Evolutionary conservation across 257 asterid species (phyloP).

Genomic region (Apocynum venetum): DNA sequence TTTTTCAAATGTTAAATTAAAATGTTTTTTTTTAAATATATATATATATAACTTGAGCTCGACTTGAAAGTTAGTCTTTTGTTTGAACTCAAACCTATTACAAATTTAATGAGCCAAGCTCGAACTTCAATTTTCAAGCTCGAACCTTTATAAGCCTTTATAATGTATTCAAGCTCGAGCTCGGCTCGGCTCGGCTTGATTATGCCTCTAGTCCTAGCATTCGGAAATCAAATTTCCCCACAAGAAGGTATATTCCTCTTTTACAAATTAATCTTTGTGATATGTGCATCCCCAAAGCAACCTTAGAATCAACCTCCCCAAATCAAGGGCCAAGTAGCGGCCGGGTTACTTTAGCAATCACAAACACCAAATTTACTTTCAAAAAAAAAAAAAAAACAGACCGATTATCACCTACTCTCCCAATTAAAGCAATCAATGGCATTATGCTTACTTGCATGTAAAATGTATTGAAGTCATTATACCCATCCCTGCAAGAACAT

Average conservation of each 20-base stretch:
- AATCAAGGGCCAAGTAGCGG: background rate
- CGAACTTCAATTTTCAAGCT: too few species aligned
- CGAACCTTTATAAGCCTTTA: too few species aligned
- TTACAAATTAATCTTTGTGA: background rate
- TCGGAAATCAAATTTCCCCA: background rate
- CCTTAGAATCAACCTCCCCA: background rate
- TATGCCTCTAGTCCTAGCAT: background rate
- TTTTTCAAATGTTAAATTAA: too few species aligned
- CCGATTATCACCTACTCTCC: background rate
- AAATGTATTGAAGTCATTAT: constrained; percentile 98
- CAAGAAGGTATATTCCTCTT: background rate
- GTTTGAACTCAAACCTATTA: too few species aligned
- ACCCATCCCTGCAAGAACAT: constrained; percentile 91
- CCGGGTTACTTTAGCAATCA: constrained; percentile 11
- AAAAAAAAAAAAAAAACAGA: background rate
- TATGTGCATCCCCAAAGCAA: background rate
- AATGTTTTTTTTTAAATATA: too few species aligned
- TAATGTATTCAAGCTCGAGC: too few species aligned
- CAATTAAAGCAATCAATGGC: constrained; percentile 21
- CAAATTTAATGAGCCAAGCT: too few species aligned
- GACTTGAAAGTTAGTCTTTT: too few species aligned
- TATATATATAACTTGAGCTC: too few species aligned
- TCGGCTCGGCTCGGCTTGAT: too few species aligned
- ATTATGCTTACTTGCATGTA: constrained; percentile 88
- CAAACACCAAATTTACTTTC: constrained; percentile 16